Percentiles rank a stretch among this genome's conserved stretches.
Conservation (phyloP, 352 stramenopile genomes). For the Pythium chondricola region DNA sequence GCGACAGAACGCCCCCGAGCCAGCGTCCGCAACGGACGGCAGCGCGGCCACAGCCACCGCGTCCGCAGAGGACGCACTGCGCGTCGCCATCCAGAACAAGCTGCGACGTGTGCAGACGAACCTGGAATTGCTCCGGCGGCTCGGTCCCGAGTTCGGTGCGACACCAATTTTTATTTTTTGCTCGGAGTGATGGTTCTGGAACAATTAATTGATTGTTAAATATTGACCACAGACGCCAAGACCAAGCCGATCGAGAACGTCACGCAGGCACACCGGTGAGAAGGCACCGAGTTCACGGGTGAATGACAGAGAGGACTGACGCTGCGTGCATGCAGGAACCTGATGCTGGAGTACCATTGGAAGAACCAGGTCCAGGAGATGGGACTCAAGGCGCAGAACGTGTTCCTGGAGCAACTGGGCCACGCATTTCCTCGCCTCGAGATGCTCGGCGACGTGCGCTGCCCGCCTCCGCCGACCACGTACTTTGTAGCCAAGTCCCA, state of each 20-base stretch:
- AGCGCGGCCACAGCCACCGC: conserved; percentile 1
- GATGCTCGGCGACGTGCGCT: conserved; percentile 77
- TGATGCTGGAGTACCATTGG: conserved; percentile 88
- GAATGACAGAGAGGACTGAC: not conserved
- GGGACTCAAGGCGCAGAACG: conserved; percentile 73
- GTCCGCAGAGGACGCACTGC: conserved; percentile 60
- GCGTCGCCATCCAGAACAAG: conserved; percentile 77
- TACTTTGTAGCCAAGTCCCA: conserved; percentile 80
- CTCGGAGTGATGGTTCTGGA: not conserved
- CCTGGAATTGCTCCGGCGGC: conserved; percentile 74
- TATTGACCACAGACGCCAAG: conserved; percentile 83
- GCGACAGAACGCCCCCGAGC: conserved; percentile 7
- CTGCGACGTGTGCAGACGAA: conserved; percentile 85
- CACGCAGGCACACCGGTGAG: conserved; percentile 71
- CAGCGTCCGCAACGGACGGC: conserved; percentile 1
- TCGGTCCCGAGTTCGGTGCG: conserved; percentile 79
- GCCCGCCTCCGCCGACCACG: conserved; percentile 52
- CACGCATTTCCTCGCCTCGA: conserved; percentile 69
- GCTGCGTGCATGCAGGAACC: conserved; percentile 30
- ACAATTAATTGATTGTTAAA: too few species aligned
- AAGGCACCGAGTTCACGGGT: not conserved
- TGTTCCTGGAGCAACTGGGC: conserved; percentile 72
- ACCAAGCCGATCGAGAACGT: conserved; percentile 84
- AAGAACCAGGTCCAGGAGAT: conserved; percentile 87
- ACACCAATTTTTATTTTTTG: not conserved